These are phyloP conservation scores for Plectosphaerella sp. DNA, from an alignment of 2,329 filamentous ascomycete species.

Conservation along the genomic window DNA sequence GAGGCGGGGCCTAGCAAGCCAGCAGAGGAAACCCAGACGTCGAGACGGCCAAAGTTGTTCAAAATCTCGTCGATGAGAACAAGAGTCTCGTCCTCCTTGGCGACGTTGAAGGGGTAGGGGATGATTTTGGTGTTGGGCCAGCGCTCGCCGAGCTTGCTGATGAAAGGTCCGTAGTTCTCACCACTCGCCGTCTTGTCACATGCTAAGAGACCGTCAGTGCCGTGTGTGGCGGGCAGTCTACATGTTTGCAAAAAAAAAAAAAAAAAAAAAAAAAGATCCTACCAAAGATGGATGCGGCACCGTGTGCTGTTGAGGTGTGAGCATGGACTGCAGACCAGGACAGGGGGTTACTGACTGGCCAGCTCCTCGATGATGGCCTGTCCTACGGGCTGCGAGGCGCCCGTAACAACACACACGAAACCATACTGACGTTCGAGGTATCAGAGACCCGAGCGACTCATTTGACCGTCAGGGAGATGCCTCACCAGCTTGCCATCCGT, in stretches of 20 bases:
- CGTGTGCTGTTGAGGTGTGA: constrained; percentile 43
- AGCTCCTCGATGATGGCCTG: constrained; percentile 56
- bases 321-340: constrained; percentile 47
- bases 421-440: constrained; percentile 43
- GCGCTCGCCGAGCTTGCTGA: constrained; percentile 33
- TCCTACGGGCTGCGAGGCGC: constrained; percentile 56
- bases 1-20: constrained; percentile 53
- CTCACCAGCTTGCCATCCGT: constrained; percentile 52
- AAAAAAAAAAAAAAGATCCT: too few relatives aligned
- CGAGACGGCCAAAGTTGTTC: constrained; percentile 54
- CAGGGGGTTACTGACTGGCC: constrained; percentile 46
- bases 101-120: constrained; percentile 53
- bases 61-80: constrained; percentile 58
- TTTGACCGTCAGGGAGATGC: background rate
- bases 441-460: background rate
- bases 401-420: constrained; percentile 61
- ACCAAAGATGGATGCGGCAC: constrained; percentile 60
- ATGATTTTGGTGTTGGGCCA: constrained; percentile 57
- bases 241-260: too few relatives aligned
- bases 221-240: background rate
- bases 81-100: constrained; percentile 56
- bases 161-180: constrained; percentile 32
- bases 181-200: constrained; percentile 40
- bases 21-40: constrained; percentile 57
- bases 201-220: constrained; percentile 23